These are phyloP conservation scores for Microbotryum violaceum DNA, from an alignment of 1,284 basidiomycete species.

Conservation along the genomic window DNA sequence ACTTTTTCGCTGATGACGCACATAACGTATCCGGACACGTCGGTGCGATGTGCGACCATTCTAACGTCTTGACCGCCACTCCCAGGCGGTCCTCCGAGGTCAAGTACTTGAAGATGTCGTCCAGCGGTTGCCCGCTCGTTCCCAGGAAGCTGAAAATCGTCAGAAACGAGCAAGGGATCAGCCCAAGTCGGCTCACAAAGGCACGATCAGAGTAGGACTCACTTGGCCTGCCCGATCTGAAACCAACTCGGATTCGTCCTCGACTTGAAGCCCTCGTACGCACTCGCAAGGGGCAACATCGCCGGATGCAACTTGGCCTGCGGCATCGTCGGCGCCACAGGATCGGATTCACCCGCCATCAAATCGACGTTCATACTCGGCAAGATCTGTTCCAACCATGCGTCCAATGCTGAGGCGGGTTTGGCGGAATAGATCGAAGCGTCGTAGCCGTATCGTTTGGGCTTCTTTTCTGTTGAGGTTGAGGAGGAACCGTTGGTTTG, in stretches of 20 bases:
- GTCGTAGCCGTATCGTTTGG: slow-evolving; percentile 55
- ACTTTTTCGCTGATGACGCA: slow-evolving; percentile 34
- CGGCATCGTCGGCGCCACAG: slow-evolving; percentile 77
- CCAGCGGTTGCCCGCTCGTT: slow-evolving; percentile 82
- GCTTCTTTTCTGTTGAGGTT: slow-evolving; percentile 1
- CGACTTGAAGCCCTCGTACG: slow-evolving; percentile 59
- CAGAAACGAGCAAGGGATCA: not conserved
- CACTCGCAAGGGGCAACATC: slow-evolving; percentile 69
- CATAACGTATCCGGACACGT: slow-evolving; percentile 96
- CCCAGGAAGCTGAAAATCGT: slow-evolving; percentile 55
- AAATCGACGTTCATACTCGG: slow-evolving; percentile 69
- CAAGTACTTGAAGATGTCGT: slow-evolving; percentile 93
- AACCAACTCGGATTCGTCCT: slow-evolving; percentile 90
- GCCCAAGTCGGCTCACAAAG: not conserved
- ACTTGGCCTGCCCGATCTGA: slow-evolving; percentile 47
- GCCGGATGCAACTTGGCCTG: slow-evolving; percentile 88
- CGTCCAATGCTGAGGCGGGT: slow-evolving; percentile 63
- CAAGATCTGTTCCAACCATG: slow-evolving; percentile 63
- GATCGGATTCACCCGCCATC: slow-evolving; percentile 78
- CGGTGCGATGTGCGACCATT: slow-evolving; percentile 93
- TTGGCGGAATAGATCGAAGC: slow-evolving; percentile 59
- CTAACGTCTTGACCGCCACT: slow-evolving; percentile 70
- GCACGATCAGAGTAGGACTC: slow-evolving; percentile 10
- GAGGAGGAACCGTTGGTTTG: not conserved
- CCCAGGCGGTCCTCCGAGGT: slow-evolving; percentile 51